phyloP scores from a whole-genome alignment of 306 rosid genomes.

The Acacia acuminata region DNA sequence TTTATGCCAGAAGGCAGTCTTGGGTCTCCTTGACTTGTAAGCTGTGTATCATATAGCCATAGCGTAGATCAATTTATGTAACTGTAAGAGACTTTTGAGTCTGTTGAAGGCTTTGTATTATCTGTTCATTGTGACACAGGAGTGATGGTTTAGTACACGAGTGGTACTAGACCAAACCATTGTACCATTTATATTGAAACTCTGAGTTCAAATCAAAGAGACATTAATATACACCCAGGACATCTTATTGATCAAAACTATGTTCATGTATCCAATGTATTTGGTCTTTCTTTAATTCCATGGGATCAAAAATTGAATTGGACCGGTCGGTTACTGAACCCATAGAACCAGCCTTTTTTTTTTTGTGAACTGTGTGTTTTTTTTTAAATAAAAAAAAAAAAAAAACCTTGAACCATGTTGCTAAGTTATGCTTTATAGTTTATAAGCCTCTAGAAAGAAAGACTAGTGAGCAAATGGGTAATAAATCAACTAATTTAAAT shows the following conservation, averaged over 20 bases:
- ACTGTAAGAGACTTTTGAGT: conserved; percentile 33
- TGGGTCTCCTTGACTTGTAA: conserved; percentile 14
- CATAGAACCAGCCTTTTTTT: not conserved
- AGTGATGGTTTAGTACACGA: conserved; percentile 15
- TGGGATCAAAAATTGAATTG: not conserved
- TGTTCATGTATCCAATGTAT: conserved; percentile 24
- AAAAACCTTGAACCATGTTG: not conserved
- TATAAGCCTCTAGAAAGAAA: not conserved
- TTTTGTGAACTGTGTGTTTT: too few relatives aligned
- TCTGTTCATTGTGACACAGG: conserved; percentile 19
- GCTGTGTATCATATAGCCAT: conserved; percentile 23
- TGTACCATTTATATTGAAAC: conserved; percentile 20
- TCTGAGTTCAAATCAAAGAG: conserved; percentile 27
- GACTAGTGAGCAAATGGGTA: not conserved
- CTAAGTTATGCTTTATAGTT: not conserved
- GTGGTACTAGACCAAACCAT: conserved; percentile 11
- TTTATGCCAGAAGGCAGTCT: conserved; percentile 18
- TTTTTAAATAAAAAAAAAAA: too few relatives aligned
- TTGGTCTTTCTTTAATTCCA: not conserved
- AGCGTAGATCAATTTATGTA: conserved; percentile 25
- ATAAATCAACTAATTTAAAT: too few relatives aligned
- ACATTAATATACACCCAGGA: conserved; percentile 3
- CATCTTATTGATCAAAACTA: not conserved
- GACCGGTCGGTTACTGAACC: not conserved
- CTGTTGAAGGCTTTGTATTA: conserved; percentile 20